Conservation (phyloP, 352 stramenopile genomes). For the Phytopythium kandeliae region DNA sequence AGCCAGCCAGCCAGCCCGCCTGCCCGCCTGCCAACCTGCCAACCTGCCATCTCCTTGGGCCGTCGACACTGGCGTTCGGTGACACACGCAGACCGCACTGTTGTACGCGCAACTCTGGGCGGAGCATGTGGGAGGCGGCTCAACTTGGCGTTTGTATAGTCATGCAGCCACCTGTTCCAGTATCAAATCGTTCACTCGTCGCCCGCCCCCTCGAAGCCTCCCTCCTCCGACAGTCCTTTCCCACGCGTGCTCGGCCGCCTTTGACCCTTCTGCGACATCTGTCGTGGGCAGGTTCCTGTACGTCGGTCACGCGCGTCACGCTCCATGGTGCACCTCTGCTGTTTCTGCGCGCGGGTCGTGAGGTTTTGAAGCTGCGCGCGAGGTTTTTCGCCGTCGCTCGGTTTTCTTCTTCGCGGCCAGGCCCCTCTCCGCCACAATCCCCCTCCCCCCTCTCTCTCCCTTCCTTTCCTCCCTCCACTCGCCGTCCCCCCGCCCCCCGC, state of each 20-base stretch:
- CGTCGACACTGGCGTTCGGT: too few relatives aligned
- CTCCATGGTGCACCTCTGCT: conserved; percentile 17
- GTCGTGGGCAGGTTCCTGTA: conserved; percentile 16
- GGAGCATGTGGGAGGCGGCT: neutral
- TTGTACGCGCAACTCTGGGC: neutral
- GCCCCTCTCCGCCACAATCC: conserved; percentile 17
- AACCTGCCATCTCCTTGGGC: too few relatives aligned
- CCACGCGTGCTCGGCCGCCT: neutral
- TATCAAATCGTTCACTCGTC: neutral
- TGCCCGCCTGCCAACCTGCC: too few relatives aligned
- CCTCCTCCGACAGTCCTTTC: neutral
- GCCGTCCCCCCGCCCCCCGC: conserved; percentile 13
- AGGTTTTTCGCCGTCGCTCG: conserved; percentile 11
- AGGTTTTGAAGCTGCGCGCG: conserved; percentile 16
- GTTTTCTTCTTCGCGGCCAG: conserved; percentile 5
- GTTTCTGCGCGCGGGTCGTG: conserved; percentile 8
- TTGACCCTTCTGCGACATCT: conserved; percentile 6
- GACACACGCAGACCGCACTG: too few relatives aligned
- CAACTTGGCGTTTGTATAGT: neutral
- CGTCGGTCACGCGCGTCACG: conserved; percentile 72
- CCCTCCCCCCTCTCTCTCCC: conserved; percentile 20
- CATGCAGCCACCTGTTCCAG: neutral
- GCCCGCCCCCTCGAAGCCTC: too few relatives aligned
- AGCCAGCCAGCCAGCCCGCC: too few relatives aligned
- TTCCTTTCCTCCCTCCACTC: conserved; percentile 11